Base-by-base conservation (phyloP, 2,329 filamentous ascomycete genomes). In the Fusarium euwallaceae region DNA sequence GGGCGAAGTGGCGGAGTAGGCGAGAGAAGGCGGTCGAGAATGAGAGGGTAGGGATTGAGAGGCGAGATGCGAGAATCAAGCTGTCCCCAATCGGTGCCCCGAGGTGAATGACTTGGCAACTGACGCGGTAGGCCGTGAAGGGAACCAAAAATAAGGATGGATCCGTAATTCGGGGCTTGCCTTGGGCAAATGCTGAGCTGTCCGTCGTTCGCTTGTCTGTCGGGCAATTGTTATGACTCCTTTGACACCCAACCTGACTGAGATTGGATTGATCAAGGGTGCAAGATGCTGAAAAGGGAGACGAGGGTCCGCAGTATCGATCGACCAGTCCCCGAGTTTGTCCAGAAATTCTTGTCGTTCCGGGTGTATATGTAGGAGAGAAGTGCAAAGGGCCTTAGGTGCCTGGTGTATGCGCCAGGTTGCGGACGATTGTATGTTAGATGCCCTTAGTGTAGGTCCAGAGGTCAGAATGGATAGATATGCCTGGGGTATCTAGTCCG, bases 1-100 rank as follows among this genome's bases (percentile, higher is more conserved):
- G 45, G 70, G 70, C 61, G 58, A 71, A 64, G 70, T 76, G 73
- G 70, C 66, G 73, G 73, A 76, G 72, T 75, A 68, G 67, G 64
- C 64, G 70, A 76, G 67, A 75, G 73, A 76, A 75, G 70, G 73
- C 73, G 73, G 73, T 76, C 67, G 73, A 74, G 72, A 71, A 69
- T 60, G 37, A 74, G 69, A 61, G 39, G 68, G 69, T 72, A 75
- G 62, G 68, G 70, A 64, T 75, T 55, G 65, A 61, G 70, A 75
- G 63, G 64, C 63, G 61, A 75, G 69, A 73, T 48, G 72, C 27
- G 59, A 70, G 48, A 64, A 74, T 39, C 66, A 72, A 74, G 69
- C 72, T 61, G 72, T 67, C 69, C 65, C 72, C 65, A 59, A 73
- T 70, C 61, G 69, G 29, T 67, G 72, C 69, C 72, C 69, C 61